Base-by-base conservation (phyloP, 202 grass and related monocot genomes). In the Hordeum pubiflorum region DNA sequence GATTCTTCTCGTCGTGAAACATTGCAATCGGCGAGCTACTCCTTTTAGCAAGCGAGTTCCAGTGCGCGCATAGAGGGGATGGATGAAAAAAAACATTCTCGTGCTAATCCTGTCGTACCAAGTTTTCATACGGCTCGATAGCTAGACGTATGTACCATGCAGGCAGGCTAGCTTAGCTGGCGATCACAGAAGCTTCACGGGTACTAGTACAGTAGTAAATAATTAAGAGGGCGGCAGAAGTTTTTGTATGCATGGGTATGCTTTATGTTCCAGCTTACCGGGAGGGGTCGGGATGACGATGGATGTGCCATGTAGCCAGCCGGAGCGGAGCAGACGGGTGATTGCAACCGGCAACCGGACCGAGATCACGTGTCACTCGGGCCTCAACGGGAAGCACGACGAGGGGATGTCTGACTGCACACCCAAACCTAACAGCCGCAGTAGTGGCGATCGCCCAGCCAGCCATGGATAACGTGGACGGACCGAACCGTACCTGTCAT, bases 361-460 rank as follows among this genome's bases (percentile, higher is more conserved):
- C 14, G 46, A 50, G 50, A n/a, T 54, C 50, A 54, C 50, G 50
- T 8, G 50, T 7, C 50, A 54, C 50, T 54, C 50, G 50, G 50
- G 5, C 50, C 22, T 76, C 55, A 17, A 76, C 33, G 8, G 24
- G 46, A 50, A 50, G 46, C 44, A 50, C 5, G 46, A 50, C 14
- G 46, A 17, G 14, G 14, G 44, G 44, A 48, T 44, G 40, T 4
- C 40, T 23, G 57, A 59, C 57, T 1, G 27, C 27, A 71, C 27
- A 22, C 21, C 31, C 20, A 1, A 13, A 41, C 44, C 71, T 57
- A 82, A 74, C 79, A 31, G 36, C 34, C 23, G 72, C 1, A 7
- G 58, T 58, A 41, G 77, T 69, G 84, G 44, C 68, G 40, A 73
- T 55, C 76, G 58, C n/a, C 14, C 82, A 22, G 18, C 26, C 22